A percentile compares a stretch with the other conserved stretches of the same genome.
Evolutionary conservation across 352 stramenopile genomes (phyloP).

Genomic region (Pelagophyceae sp.): DNA sequence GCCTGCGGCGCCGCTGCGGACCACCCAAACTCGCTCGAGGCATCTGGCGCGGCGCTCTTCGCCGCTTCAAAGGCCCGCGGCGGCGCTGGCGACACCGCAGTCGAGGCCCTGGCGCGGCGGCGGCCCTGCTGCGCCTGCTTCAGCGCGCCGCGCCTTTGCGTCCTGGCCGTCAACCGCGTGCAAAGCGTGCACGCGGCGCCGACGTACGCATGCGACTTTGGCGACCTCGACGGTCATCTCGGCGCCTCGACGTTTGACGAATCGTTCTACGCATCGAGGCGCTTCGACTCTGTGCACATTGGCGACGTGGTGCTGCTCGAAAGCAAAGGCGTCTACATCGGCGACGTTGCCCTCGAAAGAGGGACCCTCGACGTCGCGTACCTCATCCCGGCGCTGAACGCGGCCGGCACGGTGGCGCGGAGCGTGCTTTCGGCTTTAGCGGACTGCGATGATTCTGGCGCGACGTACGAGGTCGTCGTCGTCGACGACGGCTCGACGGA

Average conservation of each 20-base stretch:
- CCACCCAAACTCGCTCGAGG: conserved; percentile 10
- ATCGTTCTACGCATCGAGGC: neutral
- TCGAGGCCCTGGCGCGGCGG: neutral
- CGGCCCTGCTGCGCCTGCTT: conserved; percentile 1
- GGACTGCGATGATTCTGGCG: neutral
- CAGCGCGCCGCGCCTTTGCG: neutral
- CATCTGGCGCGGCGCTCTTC: neutral
- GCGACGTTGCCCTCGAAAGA: too few relatives aligned
- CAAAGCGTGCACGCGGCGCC: neutral
- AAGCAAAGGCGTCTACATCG: too few relatives aligned
- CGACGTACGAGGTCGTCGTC: neutral
- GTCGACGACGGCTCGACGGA: conserved; percentile 7
- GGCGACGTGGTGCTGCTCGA: neutral
- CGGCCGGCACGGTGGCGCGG: neutral
- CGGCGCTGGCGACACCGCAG: too few relatives aligned
- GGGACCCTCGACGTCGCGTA: neutral
- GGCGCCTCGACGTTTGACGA: neutral
- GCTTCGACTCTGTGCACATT: conserved; percentile 9
- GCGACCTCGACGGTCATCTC: neutral
- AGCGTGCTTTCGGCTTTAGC: neutral
- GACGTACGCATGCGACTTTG: neutral
- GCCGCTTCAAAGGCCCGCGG: neutral
- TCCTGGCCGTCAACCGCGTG: conserved; percentile 3
- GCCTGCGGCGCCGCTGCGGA: neutral
- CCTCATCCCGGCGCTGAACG: neutral